phyloP scores from a whole-genome alignment of 371 early-diverging fungal species.

The Mortierella sp. region DNA sequence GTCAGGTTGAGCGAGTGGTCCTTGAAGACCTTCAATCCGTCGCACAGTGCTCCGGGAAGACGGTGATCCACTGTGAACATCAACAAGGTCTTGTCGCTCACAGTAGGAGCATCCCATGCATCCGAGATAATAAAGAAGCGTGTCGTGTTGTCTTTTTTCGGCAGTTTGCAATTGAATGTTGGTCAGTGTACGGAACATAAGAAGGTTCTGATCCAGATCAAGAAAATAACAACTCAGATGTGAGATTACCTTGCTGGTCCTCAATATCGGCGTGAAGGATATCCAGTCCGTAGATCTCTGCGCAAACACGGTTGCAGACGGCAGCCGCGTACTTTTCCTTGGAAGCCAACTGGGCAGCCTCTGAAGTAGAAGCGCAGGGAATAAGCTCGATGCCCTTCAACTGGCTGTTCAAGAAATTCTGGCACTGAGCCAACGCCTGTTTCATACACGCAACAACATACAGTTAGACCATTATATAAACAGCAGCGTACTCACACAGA shows the following conservation, averaged over 20 bases:
- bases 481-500: not conserved
- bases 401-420: slow-evolving; percentile 78
- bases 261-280: slow-evolving; percentile 83
- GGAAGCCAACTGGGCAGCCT: slow-evolving; percentile 91
- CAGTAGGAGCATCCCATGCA: slow-evolving; percentile 78
- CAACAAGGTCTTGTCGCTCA: slow-evolving; percentile 85
- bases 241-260: slow-evolving; percentile 64
- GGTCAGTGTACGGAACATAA: not conserved
- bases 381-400: slow-evolving; percentile 82
- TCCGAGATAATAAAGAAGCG: slow-evolving; percentile 92
- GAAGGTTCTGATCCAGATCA: not conserved
- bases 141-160: slow-evolving; percentile 83
- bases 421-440: slow-evolving; percentile 91
- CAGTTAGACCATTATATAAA: not conserved
- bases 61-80: slow-evolving; percentile 93
- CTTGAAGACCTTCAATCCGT: slow-evolving; percentile 89
- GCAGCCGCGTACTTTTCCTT: slow-evolving; percentile 88
- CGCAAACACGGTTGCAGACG: slow-evolving; percentile 86
- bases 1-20: slow-evolving; percentile 86
- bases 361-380: slow-evolving; percentile 87
- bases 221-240: not conserved
- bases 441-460: not conserved
- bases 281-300: slow-evolving; percentile 86
- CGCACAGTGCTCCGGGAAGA: slow-evolving; percentile 91
- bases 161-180: too few relatives aligned